Conservation (phyloP, 2,329 filamentous ascomycete species). For the Ceratocystis diversiconidia region DNA sequence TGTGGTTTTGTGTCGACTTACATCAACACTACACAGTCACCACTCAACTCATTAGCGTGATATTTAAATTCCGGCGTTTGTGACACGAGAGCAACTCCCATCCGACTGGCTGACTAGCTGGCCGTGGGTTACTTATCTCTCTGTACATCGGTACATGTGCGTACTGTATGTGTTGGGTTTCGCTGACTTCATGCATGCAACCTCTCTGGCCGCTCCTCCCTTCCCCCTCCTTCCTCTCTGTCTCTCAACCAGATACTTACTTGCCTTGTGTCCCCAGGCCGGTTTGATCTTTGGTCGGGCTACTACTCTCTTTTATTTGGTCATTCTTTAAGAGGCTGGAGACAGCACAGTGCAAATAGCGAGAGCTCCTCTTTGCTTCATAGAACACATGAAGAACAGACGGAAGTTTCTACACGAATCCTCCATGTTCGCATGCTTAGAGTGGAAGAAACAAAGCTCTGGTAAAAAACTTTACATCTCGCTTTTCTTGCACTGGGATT, state of each 20-base stretch:
- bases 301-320: no score
- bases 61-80: not conserved
- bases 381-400: not conserved
- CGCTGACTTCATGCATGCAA: constrained; percentile 4
- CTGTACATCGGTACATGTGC: not conserved
- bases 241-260: no score
- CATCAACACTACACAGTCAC: not conserved
- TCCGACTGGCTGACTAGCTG: not conserved
- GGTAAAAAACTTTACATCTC: not conserved
- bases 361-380: not conserved
- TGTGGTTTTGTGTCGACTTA: not conserved
- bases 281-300: not conserved
- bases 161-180: not conserved
- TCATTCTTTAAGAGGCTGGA: no score
- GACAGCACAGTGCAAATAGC: no score
- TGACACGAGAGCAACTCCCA: not conserved
- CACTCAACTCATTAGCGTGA: not conserved
- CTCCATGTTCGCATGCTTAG: not conserved
- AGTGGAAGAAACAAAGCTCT: not conserved
- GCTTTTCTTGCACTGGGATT: not conserved
- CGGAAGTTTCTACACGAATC: not conserved
- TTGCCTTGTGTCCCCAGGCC: not conserved
- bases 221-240: no score
- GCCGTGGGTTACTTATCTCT: not conserved
- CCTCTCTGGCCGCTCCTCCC: not conserved